These are phyloP conservation scores for Spatholobus suberectus DNA, from an alignment of 306 rosid genomes.

Conservation along the genomic window DNA sequence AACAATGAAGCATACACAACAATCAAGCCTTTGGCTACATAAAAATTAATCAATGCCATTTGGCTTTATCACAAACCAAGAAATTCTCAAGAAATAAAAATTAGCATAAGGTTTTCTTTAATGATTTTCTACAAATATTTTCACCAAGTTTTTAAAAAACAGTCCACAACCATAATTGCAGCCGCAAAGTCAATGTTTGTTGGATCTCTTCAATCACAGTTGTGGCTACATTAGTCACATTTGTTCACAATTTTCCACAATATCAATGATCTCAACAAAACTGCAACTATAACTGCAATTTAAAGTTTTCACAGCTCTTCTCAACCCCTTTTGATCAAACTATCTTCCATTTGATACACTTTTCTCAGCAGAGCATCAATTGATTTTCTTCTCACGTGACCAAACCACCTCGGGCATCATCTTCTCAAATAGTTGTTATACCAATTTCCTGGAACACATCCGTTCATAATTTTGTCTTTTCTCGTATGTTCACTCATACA, in stretches of 20 bases:
- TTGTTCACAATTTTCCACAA: no score
- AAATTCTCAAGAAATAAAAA: not conserved
- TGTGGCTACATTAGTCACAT: no score
- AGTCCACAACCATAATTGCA: not conserved
- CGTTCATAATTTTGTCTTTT: not conserved
- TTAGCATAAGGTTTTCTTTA: not conserved
- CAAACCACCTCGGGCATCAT: not conserved
- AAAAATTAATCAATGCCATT: not conserved
- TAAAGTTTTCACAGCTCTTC: no score
- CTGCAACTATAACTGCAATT: no score
- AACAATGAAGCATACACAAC: not conserved
- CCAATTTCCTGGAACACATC: not conserved
- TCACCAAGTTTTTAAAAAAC: not conserved
- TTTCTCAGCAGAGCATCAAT: not conserved
- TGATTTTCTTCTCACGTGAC: not conserved
- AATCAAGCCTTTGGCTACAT: not conserved
- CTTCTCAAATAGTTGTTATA: not conserved
- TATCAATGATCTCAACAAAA: no score
- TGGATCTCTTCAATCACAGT: no score
- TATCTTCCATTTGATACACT: no score
- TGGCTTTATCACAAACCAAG: not conserved
- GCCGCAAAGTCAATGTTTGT: not conserved
- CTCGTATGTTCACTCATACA: not conserved
- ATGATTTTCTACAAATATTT: not conserved
- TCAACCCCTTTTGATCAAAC: no score